Evolutionary conservation across 176 grass and related monocot species (phyloP).

Genomic region (Carex cristatella): DNA sequence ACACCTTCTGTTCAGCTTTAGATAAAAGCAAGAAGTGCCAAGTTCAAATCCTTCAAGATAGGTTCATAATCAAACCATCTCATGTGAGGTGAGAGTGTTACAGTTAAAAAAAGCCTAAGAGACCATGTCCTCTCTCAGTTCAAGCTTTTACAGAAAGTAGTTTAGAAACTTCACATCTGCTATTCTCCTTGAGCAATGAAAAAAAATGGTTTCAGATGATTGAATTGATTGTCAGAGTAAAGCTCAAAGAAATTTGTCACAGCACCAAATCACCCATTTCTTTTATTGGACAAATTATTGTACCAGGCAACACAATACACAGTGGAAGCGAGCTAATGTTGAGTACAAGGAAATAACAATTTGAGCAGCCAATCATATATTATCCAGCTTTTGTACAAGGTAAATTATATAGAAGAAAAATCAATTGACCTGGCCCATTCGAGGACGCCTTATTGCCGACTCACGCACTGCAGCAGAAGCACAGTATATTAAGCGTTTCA

Average conservation of each 20-base stretch:
- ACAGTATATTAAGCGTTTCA: constrained; percentile 59
- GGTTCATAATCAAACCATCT: background rate
- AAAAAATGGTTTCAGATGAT: background rate
- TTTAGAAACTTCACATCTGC: background rate
- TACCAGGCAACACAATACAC: too few relatives aligned
- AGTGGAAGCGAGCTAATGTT: too few relatives aligned
- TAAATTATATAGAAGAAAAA: background rate
- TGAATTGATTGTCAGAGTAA: too few relatives aligned
- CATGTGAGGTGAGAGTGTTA: background rate
- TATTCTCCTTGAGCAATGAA: background rate
- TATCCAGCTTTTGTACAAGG: background rate
- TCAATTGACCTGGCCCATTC: constrained; percentile 57
- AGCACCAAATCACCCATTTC: too few relatives aligned
- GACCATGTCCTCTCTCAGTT: background rate
- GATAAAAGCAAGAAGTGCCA: background rate
- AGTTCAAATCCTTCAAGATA: background rate
- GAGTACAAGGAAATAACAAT: too few relatives aligned
- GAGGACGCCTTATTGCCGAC: constrained; percentile 48
- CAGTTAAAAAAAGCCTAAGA: background rate
- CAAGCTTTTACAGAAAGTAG: background rate
- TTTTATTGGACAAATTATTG: too few relatives aligned
- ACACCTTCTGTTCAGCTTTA: background rate
- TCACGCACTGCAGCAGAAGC: constrained; percentile 74
- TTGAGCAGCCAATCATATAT: too few relatives aligned
- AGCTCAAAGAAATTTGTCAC: background rate